phyloP scores from a whole-genome alignment of 2,329 filamentous ascomycete genomes.

The Trichoderma breve region DNA sequence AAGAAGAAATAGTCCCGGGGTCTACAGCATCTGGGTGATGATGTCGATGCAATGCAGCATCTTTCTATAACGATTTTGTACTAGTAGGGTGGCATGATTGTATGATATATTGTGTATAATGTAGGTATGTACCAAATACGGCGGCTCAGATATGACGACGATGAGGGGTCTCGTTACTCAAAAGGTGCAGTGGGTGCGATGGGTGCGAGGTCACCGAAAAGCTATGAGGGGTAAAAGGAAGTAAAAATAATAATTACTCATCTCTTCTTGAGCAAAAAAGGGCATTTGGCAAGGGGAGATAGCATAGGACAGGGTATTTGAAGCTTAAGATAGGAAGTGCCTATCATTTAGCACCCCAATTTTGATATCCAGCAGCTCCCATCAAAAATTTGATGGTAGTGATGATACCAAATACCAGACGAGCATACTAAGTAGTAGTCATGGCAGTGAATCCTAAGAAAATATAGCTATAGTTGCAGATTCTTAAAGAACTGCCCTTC shows the following conservation, averaged over 20 bases:
- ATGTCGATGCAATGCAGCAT: not conserved
- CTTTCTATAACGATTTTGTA: not conserved
- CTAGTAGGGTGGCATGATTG: not conserved
- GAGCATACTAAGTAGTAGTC: too few species aligned
- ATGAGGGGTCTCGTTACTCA: not conserved
- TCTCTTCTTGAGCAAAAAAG: not conserved
- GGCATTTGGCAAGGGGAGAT: not conserved
- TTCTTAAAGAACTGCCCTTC: too few species aligned
- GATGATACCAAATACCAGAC: too few species aligned
- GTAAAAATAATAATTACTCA: not conserved
- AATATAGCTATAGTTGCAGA: too few species aligned
- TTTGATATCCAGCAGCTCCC: too few species aligned
- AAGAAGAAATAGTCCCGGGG: conserved; percentile 15
- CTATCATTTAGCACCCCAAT: not conserved
- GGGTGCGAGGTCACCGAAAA: not conserved
- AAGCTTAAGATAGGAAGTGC: not conserved
- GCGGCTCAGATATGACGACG: not conserved
- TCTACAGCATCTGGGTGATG: not conserved
- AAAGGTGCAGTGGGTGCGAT: not conserved
- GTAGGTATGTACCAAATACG: not conserved
- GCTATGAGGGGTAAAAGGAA: not conserved
- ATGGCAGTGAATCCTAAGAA: too few species aligned
- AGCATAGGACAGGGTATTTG: not conserved
- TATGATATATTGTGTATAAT: not conserved
- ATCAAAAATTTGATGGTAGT: too few species aligned